Base-by-base conservation (phyloP, 805 yeast genomes). In the Wickerhamiella siamensis region DNA sequence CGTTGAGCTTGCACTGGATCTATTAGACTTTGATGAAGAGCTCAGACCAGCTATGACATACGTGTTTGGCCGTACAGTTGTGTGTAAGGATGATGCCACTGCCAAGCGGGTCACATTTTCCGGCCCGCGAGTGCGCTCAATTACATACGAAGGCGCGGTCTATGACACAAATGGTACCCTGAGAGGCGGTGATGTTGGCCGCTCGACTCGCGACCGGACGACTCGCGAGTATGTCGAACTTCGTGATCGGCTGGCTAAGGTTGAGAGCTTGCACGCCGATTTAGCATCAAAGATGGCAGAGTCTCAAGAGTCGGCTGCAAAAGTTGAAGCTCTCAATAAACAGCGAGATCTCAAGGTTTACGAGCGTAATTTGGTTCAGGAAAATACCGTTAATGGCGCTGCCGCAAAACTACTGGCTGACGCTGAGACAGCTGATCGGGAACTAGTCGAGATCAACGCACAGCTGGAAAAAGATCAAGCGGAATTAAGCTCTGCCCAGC, bases 121-220 rank as follows among this genome's bases (percentile, higher is more conserved):
- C 57, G 91, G 88, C 42, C 76, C 88, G 14, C 70, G 83, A 47
- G 69, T 87, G 0, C 76, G 86, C 52, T 78, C 93, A 24, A 84
- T 93, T 14, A 91, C 99, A 0, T 58, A 82, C 27, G 87, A 86
- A 41, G 99, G 98, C 40, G 98, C 91, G 58, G 72, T 79, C 9
- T 91, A 87, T 61, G 98, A 91, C 56, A 98, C 98, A 0, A 84
- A 80, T 50, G 99, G 99, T 14, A 83, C 94, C 5, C 65, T 91
- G 21, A 82, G 95, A 1, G 99, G 99, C 38, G 97, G 97, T n/a
- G 47, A 50, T 21, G 75, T 69, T 47, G 65, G 66, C 38, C 63
- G 72, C 14, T 21, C 37, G 24, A 26, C 17, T 3, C 20, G 37
- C 26, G 12, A 20, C 17, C 18, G 17, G 8, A 14, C 17, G 68